Conservation (phyloP, 148 eudicot genomes). For the Camellia japonica region DNA sequence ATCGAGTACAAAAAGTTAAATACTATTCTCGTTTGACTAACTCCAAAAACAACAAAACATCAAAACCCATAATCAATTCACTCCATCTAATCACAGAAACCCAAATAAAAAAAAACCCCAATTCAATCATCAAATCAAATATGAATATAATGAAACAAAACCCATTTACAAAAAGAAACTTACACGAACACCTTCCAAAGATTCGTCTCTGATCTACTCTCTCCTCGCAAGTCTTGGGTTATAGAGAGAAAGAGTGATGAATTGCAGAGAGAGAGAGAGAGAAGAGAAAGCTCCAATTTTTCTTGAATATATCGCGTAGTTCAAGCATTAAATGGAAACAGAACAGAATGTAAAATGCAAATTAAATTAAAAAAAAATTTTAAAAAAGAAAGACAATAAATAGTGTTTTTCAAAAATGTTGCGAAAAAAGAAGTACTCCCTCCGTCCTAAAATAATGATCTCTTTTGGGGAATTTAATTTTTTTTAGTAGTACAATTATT, state of each 20-base stretch:
- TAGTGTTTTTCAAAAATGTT: constrained; percentile 8
- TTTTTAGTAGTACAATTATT: too few species aligned
- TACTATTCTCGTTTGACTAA: not conserved
- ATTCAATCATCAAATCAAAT: not conserved
- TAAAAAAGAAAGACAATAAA: constrained; percentile 10
- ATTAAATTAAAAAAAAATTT: not conserved
- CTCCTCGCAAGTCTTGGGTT: constrained; percentile 2
- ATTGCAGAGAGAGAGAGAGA: constrained; percentile 11
- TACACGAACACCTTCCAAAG: not conserved
- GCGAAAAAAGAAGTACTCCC: too few species aligned
- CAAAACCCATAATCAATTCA: not conserved
- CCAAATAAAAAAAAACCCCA: not conserved
- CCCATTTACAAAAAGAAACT: not conserved
- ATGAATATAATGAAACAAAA: not conserved
- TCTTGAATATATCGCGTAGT: constrained; percentile 15
- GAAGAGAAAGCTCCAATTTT: not conserved
- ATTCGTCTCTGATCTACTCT: not conserved
- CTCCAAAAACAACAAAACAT: not conserved
- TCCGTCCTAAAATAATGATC: too few species aligned
- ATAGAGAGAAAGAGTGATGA: constrained; percentile 7
- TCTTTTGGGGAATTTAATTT: too few species aligned
- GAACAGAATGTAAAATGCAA: constrained; percentile 9
- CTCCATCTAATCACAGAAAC: not conserved
- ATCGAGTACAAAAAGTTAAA: not conserved
- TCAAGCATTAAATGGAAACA: constrained; percentile 39